Percentiles rank a stretch among this genome's conserved stretches.
Evolutionary conservation across 768 basidiomycete genomes (phyloP).

Genomic region (Tylopilus plumbeoviolaceoides): DNA sequence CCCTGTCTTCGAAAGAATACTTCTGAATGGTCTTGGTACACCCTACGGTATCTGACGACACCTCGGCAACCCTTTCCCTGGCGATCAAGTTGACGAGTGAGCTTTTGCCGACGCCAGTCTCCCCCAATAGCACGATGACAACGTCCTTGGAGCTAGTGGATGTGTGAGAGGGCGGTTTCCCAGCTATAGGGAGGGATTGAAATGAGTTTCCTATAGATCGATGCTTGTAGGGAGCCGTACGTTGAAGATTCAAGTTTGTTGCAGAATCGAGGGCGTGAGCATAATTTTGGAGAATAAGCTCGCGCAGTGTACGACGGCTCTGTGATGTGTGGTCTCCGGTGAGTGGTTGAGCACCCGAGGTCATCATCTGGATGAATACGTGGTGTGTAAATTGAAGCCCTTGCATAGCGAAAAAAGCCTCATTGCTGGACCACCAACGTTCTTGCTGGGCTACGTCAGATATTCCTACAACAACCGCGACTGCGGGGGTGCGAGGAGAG

Average conservation of each 20-base stretch:
- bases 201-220: constrained; percentile 9
- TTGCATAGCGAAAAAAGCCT: constrained; percentile 4
- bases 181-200: constrained; percentile 8
- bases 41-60: constrained; percentile 30
- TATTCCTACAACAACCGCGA: constrained; percentile 19
- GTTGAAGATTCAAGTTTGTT: neutral
- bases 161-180: constrained; percentile 4
- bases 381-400: constrained; percentile 14
- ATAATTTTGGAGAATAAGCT: constrained; percentile 12
- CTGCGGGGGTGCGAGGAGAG: constrained; percentile 3
- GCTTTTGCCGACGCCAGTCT: constrained; percentile 37
- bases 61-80: constrained; percentile 21
- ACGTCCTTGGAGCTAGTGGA: constrained; percentile 2
- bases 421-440: constrained; percentile 19
- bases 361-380: constrained; percentile 11
- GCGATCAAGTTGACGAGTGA: constrained; percentile 40
- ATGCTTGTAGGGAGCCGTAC: constrained; percentile 7
- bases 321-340: constrained; percentile 3
- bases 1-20: constrained; percentile 24
- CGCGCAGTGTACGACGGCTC: constrained; percentile 12
- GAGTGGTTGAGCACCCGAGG: neutral
- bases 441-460: constrained; percentile 7
- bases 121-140: constrained; percentile 37
- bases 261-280: neutral
- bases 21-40: constrained; percentile 29